Evolutionary conservation across 345 rosid species (phyloP).

Genomic region (Syzygium aqueum): DNA sequence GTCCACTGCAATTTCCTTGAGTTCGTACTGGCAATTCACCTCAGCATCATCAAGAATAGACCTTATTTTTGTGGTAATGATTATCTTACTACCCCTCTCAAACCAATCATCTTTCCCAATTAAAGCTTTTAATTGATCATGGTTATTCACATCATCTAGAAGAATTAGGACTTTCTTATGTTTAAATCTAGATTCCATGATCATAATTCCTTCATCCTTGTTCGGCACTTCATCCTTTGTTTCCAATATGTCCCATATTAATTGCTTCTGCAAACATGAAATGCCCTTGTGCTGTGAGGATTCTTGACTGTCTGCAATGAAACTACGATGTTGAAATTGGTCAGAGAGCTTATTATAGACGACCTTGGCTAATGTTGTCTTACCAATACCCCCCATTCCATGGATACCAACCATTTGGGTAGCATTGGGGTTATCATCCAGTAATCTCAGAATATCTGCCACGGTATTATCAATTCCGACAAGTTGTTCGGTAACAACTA

Average conservation of each 20-base stretch:
- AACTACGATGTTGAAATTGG: background rate
- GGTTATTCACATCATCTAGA: background rate
- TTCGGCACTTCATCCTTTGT: fast-evolving
- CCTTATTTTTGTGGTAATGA: background rate
- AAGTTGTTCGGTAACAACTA: background rate
- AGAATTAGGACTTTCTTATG: background rate
- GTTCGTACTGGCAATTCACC: background rate
- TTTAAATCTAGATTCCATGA: background rate
- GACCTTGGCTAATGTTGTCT: background rate
- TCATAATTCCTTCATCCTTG: background rate
- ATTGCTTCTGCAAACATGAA: background rate
- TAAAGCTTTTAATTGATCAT: background rate
- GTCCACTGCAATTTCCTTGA: background rate
- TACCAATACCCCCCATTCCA: background rate
- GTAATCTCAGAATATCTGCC: background rate
- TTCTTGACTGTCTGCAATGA: background rate
- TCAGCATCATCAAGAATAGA: background rate
- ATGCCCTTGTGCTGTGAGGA: background rate
- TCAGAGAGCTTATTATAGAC: background rate
- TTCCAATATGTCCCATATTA: background rate
- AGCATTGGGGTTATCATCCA: background rate
- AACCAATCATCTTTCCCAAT: background rate
- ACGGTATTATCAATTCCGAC: background rate
- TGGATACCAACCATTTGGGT: background rate
- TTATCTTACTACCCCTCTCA: background rate